Conservation (phyloP, 2,329 filamentous ascomycete genomes). For the Sclerotinia subarctica region DNA sequence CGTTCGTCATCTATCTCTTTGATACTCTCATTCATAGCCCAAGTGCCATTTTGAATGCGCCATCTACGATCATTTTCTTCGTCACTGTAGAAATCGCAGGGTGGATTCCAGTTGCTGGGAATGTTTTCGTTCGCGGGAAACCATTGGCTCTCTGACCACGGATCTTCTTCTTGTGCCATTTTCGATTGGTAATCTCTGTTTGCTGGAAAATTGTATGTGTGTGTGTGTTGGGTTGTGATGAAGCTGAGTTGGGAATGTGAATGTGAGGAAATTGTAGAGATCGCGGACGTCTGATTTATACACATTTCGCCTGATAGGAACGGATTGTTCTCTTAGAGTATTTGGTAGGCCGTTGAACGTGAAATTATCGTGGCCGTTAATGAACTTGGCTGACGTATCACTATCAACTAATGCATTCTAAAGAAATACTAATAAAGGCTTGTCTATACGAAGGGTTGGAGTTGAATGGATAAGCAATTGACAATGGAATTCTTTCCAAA, state of each 20-base stretch:
- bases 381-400: neutral
- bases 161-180: neutral
- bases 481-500: neutral
- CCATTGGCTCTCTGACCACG: slow-evolving; percentile 6
- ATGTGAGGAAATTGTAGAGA: too few relatives aligned
- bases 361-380: neutral
- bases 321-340: too few relatives aligned
- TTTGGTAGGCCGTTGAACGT: too few relatives aligned
- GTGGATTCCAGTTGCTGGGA: neutral
- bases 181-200: neutral
- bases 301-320: too few relatives aligned
- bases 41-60: neutral
- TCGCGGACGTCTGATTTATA: too few relatives aligned
- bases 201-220: neutral
- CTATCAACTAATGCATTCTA: neutral
- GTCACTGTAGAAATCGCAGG: accelerated
- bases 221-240: neutral
- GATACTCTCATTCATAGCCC: neutral
- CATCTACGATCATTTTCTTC: neutral
- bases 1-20: neutral
- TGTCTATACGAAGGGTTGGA: neutral
- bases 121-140: neutral
- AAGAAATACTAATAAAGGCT: neutral
- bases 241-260: too few relatives aligned
- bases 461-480: too few relatives aligned